These are phyloP conservation scores for Neurospora sp. DNA, from an alignment of 2,329 filamentous ascomycete species.

Conservation along the genomic window DNA sequence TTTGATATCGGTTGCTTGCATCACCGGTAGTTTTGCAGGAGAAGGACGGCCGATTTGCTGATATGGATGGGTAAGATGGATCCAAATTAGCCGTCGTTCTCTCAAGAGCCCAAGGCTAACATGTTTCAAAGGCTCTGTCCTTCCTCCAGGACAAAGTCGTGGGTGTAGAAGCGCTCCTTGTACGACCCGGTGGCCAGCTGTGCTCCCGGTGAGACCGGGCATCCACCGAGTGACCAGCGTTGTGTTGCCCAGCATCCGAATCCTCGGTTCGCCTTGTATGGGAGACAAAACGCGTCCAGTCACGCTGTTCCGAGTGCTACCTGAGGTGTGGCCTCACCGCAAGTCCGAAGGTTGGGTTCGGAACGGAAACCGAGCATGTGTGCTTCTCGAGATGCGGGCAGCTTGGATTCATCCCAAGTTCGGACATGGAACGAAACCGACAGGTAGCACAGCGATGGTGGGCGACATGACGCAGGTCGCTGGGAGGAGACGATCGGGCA, in stretches of 20 bases:
- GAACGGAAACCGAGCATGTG: background rate
- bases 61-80: background rate
- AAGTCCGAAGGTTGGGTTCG: background rate
- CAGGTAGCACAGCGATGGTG: background rate
- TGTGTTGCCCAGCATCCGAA: constrained; percentile 43
- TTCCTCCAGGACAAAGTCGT: background rate
- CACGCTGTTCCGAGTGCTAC: background rate
- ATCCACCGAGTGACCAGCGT: constrained; percentile 42
- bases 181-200: background rate
- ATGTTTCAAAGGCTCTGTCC: background rate
- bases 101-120: background rate
- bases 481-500: background rate
- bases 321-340: background rate
- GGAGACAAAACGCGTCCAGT: background rate
- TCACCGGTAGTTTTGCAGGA: background rate
- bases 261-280: background rate
- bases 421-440: background rate
- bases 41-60: background rate
- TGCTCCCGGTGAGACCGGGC: background rate
- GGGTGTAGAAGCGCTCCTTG: background rate
- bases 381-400: background rate
- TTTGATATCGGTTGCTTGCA: background rate
- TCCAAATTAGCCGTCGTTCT: background rate
- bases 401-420: background rate
- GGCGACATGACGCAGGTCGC: background rate